Percentiles rank a stretch among this genome's conserved stretches.
phyloP scores from a whole-genome alignment of 306 rosid genomes.

The Rosa multiflora region DNA sequence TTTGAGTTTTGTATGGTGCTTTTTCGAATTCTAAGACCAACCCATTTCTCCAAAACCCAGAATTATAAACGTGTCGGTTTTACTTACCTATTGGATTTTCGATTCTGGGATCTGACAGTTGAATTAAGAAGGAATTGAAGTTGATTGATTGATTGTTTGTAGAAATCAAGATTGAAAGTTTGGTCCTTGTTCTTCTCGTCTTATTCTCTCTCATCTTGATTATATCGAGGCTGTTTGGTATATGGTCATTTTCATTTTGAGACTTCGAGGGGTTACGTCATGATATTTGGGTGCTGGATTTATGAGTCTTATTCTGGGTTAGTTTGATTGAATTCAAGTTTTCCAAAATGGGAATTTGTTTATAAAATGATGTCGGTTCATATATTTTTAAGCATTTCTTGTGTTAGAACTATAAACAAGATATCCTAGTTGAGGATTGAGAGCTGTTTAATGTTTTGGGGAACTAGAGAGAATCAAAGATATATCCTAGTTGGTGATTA shows the following conservation, averaged over 20 bases:
- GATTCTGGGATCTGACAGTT: constrained; percentile 8
- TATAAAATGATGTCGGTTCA: neutral
- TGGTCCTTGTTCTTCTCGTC: neutral
- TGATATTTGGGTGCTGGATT: neutral
- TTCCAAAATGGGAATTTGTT: neutral
- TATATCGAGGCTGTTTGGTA: neutral
- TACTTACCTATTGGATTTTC: constrained; percentile 8
- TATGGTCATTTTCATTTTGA: neutral
- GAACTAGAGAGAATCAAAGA: neutral
- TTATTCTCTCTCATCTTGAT: neutral
- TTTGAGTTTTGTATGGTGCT: neutral
- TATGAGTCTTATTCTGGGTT: neutral
- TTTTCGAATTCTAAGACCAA: constrained; percentile 22
- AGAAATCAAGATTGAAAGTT: neutral
- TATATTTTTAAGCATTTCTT: neutral
- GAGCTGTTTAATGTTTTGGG: neutral
- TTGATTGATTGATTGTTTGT: neutral
- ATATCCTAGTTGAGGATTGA: neutral
- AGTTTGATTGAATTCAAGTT: constrained; percentile 4
- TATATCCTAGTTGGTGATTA: neutral
- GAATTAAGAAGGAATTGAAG: neutral
- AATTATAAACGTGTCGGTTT: constrained; percentile 27
- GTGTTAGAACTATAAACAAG: neutral
- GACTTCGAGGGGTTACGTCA: constrained; percentile 2
- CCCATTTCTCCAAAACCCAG: constrained; percentile 35